phyloP scores from a whole-genome alignment of 169 alveolate genomes.

The Cryptosporidium parvum region DNA sequence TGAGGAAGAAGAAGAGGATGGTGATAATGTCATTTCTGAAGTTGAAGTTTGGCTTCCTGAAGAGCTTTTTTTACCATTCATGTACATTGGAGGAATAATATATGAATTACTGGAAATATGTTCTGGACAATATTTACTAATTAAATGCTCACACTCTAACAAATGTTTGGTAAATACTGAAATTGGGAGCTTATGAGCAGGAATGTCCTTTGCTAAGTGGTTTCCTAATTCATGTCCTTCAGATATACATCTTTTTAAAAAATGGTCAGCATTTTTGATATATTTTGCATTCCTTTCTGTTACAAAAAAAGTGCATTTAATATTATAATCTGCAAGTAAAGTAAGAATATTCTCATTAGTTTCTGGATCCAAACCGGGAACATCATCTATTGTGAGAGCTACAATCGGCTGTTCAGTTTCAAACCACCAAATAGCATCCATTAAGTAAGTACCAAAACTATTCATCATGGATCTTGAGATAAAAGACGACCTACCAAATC shows the following conservation, averaged over 20 bases:
- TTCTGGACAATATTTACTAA: constrained; percentile 43
- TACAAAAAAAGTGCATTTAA: constrained; percentile 75
- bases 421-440: constrained; percentile 74
- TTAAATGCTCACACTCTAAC: constrained; percentile 66
- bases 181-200: constrained; percentile 47
- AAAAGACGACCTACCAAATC: constrained; percentile 67
- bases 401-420: constrained; percentile 50
- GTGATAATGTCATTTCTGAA: background rate
- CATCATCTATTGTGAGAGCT: constrained; percentile 77
- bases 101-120: constrained; percentile 45
- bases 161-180: constrained; percentile 50
- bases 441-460: constrained; percentile 42
- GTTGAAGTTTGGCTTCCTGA: background rate
- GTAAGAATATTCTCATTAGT: constrained; percentile 31
- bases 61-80: background rate
- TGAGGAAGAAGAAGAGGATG: constrained; percentile 11
- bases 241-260: constrained; percentile 50
- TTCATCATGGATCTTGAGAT: constrained; percentile 53
- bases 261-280: constrained; percentile 44
- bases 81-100: constrained; percentile 33
- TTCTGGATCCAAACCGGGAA: constrained; percentile 65
- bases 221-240: constrained; percentile 77
- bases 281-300: constrained; percentile 69
- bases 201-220: constrained; percentile 73
- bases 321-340: constrained; percentile 33